Conservation (phyloP, 83 land plant species). For the Isoetes engelmannii region DNA sequence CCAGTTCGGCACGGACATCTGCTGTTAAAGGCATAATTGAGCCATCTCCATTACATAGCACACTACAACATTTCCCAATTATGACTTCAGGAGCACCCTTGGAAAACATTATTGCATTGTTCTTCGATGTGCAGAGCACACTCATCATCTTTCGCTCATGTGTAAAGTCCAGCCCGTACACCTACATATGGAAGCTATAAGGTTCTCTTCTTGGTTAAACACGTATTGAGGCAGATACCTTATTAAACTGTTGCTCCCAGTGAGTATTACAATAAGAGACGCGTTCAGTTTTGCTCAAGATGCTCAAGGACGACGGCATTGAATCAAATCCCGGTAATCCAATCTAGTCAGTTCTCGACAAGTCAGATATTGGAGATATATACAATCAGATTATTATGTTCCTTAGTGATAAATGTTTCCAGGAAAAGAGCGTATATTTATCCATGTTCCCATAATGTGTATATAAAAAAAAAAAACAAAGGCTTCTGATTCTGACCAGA, state of each 20-base stretch:
- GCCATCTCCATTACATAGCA: slow-evolving; percentile 88
- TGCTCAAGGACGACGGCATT: slow-evolving; percentile 86
- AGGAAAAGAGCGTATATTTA: too few relatives aligned
- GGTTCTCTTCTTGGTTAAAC: not conserved
- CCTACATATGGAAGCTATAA: slow-evolving; percentile 28
- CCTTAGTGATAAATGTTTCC: too few relatives aligned
- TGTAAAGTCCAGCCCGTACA: slow-evolving; percentile 77
- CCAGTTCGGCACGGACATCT: slow-evolving; percentile 59
- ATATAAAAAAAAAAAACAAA: too few relatives aligned
- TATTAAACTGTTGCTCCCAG: slow-evolving; percentile 93
- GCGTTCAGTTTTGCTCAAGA: slow-evolving; percentile 87
- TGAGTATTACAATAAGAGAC: slow-evolving; percentile 93
- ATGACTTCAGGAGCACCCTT: slow-evolving; percentile 98
- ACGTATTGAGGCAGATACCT: slow-evolving; percentile 36
- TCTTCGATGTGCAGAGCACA: slow-evolving; percentile 73
- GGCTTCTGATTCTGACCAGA: too few relatives aligned
- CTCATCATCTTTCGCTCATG: slow-evolving; percentile 99
- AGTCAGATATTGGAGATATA: not conserved
- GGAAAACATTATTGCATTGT: slow-evolving; percentile 64
- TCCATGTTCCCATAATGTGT: too few relatives aligned
- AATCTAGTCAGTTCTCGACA: slow-evolving; percentile 41
- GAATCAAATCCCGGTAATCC: slow-evolving; percentile 98
- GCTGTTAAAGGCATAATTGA: slow-evolving; percentile 63
- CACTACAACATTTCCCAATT: slow-evolving; percentile 64
- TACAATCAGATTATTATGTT: too few relatives aligned